phyloP scores from a whole-genome alignment of 768 basidiomycete species.

The Pholiota molesta region DNA sequence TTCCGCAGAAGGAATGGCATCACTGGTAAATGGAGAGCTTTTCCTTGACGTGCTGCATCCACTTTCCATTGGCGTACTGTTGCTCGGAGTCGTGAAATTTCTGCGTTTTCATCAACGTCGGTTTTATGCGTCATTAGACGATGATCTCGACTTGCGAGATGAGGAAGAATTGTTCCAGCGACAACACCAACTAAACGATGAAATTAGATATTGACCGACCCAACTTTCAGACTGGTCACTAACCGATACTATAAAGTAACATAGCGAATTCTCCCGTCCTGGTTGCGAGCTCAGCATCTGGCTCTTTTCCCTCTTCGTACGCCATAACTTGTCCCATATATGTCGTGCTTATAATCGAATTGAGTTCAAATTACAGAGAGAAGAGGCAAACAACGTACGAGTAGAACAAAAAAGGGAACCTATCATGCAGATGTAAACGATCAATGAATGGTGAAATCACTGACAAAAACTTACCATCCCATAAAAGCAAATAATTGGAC shows the following conservation, averaged over 20 bases:
- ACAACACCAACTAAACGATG: constrained; percentile 71
- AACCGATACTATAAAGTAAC: constrained; percentile 89
- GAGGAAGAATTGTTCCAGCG: constrained; percentile 81
- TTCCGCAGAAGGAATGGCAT: constrained; percentile 93
- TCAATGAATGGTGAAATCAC: neutral
- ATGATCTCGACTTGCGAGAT: constrained; percentile 80
- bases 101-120: constrained; percentile 77
- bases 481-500: constrained; percentile 96
- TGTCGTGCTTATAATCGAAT: constrained; percentile 64
- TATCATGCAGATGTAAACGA: constrained; percentile 25
- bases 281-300: constrained; percentile 82
- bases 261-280: constrained; percentile 87
- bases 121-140: constrained; percentile 73
- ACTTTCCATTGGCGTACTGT: constrained; percentile 83
- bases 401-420: constrained; percentile 97
- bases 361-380: neutral
- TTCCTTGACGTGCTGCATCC: constrained; percentile 77
- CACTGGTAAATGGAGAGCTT: constrained; percentile 75
- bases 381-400: constrained; percentile 49
- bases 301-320: constrained; percentile 69
- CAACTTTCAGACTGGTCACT: constrained; percentile 16
- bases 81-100: constrained; percentile 67
- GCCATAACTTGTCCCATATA: constrained; percentile 97
- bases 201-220: neutral
- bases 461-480: constrained; percentile 70